Base-by-base conservation (phyloP, 2,329 filamentous ascomycete species). In the Diaporthe longicolla region DNA sequence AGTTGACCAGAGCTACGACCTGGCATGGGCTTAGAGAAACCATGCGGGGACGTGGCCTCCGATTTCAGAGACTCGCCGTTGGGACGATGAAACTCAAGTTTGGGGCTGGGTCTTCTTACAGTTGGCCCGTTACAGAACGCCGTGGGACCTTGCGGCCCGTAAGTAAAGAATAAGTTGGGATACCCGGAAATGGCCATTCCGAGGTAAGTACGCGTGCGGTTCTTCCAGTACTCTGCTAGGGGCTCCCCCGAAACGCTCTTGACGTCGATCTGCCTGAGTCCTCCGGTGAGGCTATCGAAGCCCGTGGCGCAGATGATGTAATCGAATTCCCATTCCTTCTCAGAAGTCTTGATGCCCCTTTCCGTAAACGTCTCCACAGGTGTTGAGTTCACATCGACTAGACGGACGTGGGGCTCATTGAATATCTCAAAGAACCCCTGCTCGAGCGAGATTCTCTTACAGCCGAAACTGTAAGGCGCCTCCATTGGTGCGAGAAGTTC, bases 121-220 rank as follows among this genome's bases (percentile, higher is more conserved):
- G 81, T 82, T 0, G 84, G 85, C 1, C 83, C 84, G 65, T 86
- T 86, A 75, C 79, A 70, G 71, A 85, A 78, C 4, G 72, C 72
- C 1, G 82, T 83, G 4, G 84, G 85, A 1, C 78, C 81, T 48
- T 86, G 84, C 1, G 84, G 84, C 0, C 84, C 84, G 71, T 83
- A 84, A 10, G 80, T 71, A 78, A 84, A 83, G 77, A 87, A 86
- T 80, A 88, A 82, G 75, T 88, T 88, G 1, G 86, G 86, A 75
- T 84, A 88, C 0, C 82, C 82, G 2, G 81, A 75, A 15, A 82
- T 79, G 0, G 81, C 79, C 57, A 85, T 82, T 4, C 87, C 86
- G 26, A 87, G 82, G 69, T 83, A 82, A 0, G 85, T 84, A 11
- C 78, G 77, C 0, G 81, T 79, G 0, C 82, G 83, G 1, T 77